A percentile compares a stretch with the other conserved stretches of the same genome.
These are phyloP conservation scores for Blastobotrys muscicola DNA, from an alignment of 805 yeast species.

Conservation along the genomic window DNA sequence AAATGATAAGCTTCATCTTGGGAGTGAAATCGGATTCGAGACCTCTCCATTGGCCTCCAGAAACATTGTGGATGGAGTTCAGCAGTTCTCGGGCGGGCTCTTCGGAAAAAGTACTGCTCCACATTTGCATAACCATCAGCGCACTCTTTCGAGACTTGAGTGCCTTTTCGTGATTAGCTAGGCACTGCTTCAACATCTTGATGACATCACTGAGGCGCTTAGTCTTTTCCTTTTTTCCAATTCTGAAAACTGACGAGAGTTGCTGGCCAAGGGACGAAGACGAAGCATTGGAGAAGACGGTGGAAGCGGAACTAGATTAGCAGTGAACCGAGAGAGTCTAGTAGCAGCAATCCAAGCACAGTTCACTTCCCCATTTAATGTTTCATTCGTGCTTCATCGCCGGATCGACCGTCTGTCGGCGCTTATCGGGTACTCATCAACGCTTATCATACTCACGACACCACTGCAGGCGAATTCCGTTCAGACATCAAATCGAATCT, in stretches of 20 bases:
- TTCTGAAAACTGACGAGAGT: background rate
- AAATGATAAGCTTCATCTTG: conserved; percentile 8
- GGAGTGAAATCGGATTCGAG: conserved; percentile 3
- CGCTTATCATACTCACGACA: no score
- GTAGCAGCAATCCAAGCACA: no score
- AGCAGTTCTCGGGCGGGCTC: conserved; percentile 6
- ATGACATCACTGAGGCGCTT: conserved; percentile 14
- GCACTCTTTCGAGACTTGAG: conserved; percentile 6
- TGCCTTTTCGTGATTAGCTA: conserved; percentile 16
- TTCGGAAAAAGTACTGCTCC: conserved; percentile 14
- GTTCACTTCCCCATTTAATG: no score
- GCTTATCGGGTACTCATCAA: no score
- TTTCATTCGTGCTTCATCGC: no score
- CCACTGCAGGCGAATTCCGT: no score
- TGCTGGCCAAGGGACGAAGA: background rate
- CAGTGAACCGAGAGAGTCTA: no score
- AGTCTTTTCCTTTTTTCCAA: background rate
- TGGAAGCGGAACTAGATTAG: no score
- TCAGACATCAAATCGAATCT: no score
- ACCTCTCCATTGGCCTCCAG: conserved; percentile 4
- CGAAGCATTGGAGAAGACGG: no score
- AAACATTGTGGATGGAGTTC: conserved; percentile 4
- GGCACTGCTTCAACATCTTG: conserved; percentile 7
- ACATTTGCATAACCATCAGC: conserved; percentile 9
- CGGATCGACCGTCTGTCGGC: no score